Conservation (phyloP, 2,329 filamentous ascomycete genomes). For the Zymoseptoria ardabiliae region DNA sequence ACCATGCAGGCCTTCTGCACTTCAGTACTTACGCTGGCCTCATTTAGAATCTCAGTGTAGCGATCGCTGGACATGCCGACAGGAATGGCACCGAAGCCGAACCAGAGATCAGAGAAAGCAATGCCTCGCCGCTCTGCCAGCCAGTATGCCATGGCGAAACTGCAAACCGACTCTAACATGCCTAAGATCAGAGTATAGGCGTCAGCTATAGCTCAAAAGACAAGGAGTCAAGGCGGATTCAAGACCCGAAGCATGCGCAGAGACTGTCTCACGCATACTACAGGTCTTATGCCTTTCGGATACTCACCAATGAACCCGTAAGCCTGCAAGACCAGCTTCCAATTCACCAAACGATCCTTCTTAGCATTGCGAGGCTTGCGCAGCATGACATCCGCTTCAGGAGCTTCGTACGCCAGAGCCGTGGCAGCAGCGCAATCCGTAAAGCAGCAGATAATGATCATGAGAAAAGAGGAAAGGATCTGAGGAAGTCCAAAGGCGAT, state of each 20-base stretch:
- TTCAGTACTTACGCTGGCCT: no score
- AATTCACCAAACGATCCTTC: conserved; percentile 65
- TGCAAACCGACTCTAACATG: conserved; percentile 31
- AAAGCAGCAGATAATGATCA: conserved; percentile 57
- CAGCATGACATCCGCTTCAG: conserved; percentile 66
- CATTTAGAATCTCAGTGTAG: conserved; percentile 51
- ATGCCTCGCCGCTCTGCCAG: conserved; percentile 47
- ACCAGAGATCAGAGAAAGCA: conserved; percentile 60
- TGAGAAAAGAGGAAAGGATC: conserved; percentile 64
- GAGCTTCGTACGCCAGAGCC: conserved; percentile 66
- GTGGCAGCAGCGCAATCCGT: conserved; percentile 70
- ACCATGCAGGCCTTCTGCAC: no score
- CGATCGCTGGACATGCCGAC: conserved; percentile 34
- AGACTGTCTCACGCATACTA: no score
- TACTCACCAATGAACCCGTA: conserved; percentile 56
- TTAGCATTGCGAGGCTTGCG: conserved; percentile 61
- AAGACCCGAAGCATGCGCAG: background rate
- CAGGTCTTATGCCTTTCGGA: no score
- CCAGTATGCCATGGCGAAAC: conserved; percentile 43
- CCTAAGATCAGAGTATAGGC: no score
- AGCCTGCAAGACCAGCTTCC: conserved; percentile 62
- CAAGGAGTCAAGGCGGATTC: background rate
- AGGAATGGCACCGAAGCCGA: conserved; percentile 50
- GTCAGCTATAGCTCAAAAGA: background rate
- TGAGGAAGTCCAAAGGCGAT: conserved; percentile 66